Evolutionary conservation across 2,329 filamentous ascomycete species (phyloP).

Genomic region (Colletotrichum caudatum): DNA sequence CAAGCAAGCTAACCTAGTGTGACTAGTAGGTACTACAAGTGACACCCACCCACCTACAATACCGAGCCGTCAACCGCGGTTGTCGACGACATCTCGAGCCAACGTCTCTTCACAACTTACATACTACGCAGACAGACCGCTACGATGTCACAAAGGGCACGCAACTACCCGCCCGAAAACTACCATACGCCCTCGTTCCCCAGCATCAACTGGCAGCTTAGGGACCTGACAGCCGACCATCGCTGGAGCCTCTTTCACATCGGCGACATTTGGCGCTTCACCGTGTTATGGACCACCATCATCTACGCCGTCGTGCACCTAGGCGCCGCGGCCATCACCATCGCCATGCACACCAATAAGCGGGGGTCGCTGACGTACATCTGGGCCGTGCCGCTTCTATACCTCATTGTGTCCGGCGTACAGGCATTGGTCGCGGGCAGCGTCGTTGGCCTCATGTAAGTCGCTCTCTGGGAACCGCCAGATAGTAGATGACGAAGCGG

Average conservation of each 20-base stretch:
- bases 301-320: conserved; percentile 82
- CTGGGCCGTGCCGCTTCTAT: conserved; percentile 79
- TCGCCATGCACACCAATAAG: conserved; percentile 76
- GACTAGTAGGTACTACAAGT: neutral
- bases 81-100: conserved; percentile 1
- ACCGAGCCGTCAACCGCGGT: conserved; percentile 32
- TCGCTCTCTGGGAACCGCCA: conserved; percentile 30
- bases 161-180: conserved; percentile 54
- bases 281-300: conserved; percentile 86
- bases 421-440: conserved; percentile 86
- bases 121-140: neutral
- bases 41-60: neutral
- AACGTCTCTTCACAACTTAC: neutral
- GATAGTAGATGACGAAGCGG: neutral
- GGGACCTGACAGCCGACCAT: conserved; percentile 56
- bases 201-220: conserved; percentile 81
- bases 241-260: conserved; percentile 76
- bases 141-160: conserved; percentile 26
- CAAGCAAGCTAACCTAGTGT: neutral
- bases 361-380: conserved; percentile 70
- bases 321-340: conserved; percentile 76
- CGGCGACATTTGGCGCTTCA: conserved; percentile 87
- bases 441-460: conserved; percentile 83
- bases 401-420: conserved; percentile 76
- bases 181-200: conserved; percentile 82